Evolutionary conservation across 2,329 filamentous ascomycete species (phyloP).

Genomic region (Cordyceps fumosorosea): DNA sequence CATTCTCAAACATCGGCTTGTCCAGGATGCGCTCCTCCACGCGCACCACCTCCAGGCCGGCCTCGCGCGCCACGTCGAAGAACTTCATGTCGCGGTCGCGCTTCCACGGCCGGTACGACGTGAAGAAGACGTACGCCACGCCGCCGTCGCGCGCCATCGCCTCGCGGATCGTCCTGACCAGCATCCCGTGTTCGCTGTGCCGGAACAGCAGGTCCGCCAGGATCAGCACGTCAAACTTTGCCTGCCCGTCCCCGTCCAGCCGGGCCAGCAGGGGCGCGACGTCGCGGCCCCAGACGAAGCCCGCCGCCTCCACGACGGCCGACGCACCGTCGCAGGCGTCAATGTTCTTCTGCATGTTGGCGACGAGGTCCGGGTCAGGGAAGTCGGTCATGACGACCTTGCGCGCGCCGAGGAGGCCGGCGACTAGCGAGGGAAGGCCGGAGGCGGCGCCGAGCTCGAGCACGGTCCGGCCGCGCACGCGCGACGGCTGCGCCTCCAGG

Average conservation of each 20-base stretch:
- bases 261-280: constrained; percentile 50
- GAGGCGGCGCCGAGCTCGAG: constrained; percentile 87
- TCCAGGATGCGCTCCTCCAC: constrained; percentile 77
- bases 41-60: constrained; percentile 71
- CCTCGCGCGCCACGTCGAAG: constrained; percentile 67
- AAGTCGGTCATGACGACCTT: constrained; percentile 81
- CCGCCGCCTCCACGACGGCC: constrained; percentile 49
- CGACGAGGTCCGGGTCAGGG: constrained; percentile 75
- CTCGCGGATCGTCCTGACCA: constrained; percentile 64
- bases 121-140: constrained; percentile 83
- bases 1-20: constrained; percentile 80
- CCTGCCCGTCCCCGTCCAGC: constrained; percentile 31
- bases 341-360: constrained; percentile 74
- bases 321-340: constrained; percentile 40
- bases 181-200: constrained; percentile 75
- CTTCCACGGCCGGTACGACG: constrained; percentile 88
- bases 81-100: constrained; percentile 78
- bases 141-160: constrained; percentile 51
- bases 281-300: constrained; percentile 78
- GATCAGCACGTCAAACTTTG: constrained; percentile 70
- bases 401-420: constrained; percentile 63
- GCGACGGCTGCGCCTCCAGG: constrained; percentile 61
- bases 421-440: constrained; percentile 74
- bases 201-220: constrained; percentile 88
- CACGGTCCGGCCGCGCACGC: constrained; percentile 63